Conservation (phyloP, 495 filamentous ascomycete genomes). For the Penicilliopsis zonata region DNA sequence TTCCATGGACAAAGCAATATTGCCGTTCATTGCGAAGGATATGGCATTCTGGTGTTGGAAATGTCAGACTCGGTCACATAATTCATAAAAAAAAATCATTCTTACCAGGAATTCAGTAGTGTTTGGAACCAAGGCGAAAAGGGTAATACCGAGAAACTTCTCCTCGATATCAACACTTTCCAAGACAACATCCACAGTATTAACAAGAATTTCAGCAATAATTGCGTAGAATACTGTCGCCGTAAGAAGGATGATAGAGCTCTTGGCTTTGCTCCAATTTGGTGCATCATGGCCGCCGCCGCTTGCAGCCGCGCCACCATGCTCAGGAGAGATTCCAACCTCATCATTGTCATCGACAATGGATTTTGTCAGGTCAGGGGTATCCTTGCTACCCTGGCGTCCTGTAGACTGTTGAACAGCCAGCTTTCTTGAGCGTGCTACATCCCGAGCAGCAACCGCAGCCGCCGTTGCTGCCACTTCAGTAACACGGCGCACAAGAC, state of each 20-base stretch:
- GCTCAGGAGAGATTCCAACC: slow-evolving; percentile 25
- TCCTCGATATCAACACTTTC: slow-evolving; percentile 85
- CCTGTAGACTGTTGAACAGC: slow-evolving; percentile 20
- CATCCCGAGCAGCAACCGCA: slow-evolving; percentile 75
- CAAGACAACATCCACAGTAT: slow-evolving; percentile 90
- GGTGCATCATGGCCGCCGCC: slow-evolving; percentile 89
- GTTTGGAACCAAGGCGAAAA: slow-evolving; percentile 95
- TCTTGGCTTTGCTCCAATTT: slow-evolving; percentile 92
- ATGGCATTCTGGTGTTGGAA: slow-evolving; percentile 97
- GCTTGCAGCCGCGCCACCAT: slow-evolving; percentile 11
- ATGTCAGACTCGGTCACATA: no score
- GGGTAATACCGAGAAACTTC: slow-evolving; percentile 94
- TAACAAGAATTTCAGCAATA: slow-evolving; percentile 92
- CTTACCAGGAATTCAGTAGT: slow-evolving; percentile 94
- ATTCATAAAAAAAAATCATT: no score
- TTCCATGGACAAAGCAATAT: slow-evolving; percentile 98
- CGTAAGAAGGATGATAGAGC: slow-evolving; percentile 73
- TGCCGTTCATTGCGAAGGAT: slow-evolving; percentile 99
- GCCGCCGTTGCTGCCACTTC: slow-evolving; percentile 90
- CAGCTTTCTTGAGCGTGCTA: slow-evolving; percentile 38
- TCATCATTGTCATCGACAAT: slow-evolving; percentile 29
- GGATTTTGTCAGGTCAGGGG: slow-evolving; percentile 15
- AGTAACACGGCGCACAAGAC: slow-evolving; percentile 68
- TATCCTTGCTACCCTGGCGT: slow-evolving; percentile 17
- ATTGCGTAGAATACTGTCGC: slow-evolving; percentile 90